A percentile compares a stretch with the other conserved stretches of the same genome.
These are phyloP conservation scores for Pleurotus citrinopileatus DNA, from an alignment of 768 basidiomycete species.

Conservation along the genomic window DNA sequence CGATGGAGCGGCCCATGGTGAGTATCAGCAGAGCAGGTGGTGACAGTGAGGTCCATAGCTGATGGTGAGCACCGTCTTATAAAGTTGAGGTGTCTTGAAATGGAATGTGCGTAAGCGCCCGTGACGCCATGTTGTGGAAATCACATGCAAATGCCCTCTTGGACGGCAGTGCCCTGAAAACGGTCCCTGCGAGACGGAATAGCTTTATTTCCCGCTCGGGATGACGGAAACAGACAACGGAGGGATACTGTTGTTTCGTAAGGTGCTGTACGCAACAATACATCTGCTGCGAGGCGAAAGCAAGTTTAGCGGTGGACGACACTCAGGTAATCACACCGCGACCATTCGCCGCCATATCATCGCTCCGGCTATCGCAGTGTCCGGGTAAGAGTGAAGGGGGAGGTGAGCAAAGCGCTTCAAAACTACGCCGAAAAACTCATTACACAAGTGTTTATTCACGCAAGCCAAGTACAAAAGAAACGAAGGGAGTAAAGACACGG, in stretches of 20 bases:
- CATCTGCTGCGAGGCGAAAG: too few species aligned
- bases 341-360: not conserved
- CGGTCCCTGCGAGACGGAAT: not conserved
- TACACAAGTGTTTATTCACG: conserved; percentile 1
- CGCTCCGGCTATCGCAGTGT: conserved; percentile 2
- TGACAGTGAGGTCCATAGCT: too few species aligned
- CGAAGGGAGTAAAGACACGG: not conserved
- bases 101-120: conserved; percentile 1
- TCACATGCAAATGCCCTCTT: not conserved
- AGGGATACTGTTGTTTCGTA: too few species aligned
- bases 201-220: not conserved
- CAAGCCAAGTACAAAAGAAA: not conserved
- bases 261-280: too few species aligned
- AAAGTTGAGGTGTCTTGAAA: conserved; percentile 3
- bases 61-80: not conserved
- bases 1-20: conserved; percentile 12
- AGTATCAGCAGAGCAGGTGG: too few species aligned
- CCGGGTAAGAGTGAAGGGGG: not conserved
- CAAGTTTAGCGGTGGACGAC: too few species aligned
- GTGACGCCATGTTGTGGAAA: not conserved
- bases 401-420: not conserved
- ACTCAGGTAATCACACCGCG: not conserved
- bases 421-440: not conserved
- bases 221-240: not conserved
- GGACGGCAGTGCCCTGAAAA: not conserved